Conservation (phyloP, 2,329 filamentous ascomycete genomes). For the Meredithiella fracta region DNA sequence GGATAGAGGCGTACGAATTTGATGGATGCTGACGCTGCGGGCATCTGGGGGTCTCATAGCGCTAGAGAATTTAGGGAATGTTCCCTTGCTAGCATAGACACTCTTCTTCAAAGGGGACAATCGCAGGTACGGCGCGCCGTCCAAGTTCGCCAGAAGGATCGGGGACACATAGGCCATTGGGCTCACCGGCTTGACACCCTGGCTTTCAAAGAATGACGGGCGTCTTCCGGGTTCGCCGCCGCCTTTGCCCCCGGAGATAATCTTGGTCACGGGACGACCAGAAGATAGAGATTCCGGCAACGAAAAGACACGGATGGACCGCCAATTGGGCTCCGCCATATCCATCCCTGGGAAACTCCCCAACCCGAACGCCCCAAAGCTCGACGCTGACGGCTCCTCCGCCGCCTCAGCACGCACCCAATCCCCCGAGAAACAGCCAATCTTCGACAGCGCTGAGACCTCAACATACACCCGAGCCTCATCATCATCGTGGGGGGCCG, state of each 20-base stretch:
- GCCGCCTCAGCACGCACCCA: constrained; percentile 78
- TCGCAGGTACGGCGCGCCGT: constrained; percentile 60
- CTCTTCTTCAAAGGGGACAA: constrained; percentile 51
- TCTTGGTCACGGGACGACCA: constrained; percentile 42
- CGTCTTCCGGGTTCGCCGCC: constrained; percentile 23
- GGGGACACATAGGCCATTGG: constrained; percentile 65
- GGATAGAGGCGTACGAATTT: constrained; percentile 76
- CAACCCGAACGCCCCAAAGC: constrained; percentile 49
- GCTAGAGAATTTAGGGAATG: constrained; percentile 38
- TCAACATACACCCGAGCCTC: constrained; percentile 84
- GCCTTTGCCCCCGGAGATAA: constrained; percentile 36
- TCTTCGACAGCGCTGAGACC: constrained; percentile 65
- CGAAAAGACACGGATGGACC: constrained; percentile 76
- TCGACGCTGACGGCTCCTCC: constrained; percentile 54
- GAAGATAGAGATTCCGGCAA: constrained; percentile 57
- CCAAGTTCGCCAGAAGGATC: constrained; percentile 71
- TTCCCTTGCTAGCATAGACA: constrained; percentile 32
- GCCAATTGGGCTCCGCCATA: constrained; percentile 50
- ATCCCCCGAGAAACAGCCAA: constrained; percentile 94
- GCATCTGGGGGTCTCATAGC: constrained; percentile 42
- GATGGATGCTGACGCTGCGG: constrained; percentile 69
- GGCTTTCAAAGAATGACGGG: constrained; percentile 50
- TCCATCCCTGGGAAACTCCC: constrained; percentile 40
- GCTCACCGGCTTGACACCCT: constrained; percentile 42
- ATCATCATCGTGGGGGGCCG: constrained; percentile 61